A percentile compares a stretch with the other conserved stretches of the same genome.
phyloP scores from a whole-genome alignment of 2,329 filamentous ascomycete genomes.

The Clonostachys rhizophaga region DNA sequence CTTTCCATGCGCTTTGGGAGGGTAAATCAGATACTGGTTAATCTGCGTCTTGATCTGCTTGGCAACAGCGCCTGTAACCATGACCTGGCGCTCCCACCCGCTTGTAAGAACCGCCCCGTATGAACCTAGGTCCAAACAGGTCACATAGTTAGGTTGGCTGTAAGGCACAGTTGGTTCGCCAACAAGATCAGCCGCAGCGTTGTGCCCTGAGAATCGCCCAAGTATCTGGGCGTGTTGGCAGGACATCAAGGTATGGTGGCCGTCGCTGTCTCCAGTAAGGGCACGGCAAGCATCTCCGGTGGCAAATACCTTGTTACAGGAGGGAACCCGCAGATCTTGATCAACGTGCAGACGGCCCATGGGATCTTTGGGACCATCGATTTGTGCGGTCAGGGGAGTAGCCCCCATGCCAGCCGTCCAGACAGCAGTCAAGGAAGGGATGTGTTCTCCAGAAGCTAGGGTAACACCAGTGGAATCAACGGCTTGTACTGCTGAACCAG shows the following conservation, averaged over 20 bases:
- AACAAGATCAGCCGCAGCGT: constrained; percentile 25
- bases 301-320: constrained; percentile 14
- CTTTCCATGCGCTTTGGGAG: constrained; percentile 8
- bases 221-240: constrained; percentile 30
- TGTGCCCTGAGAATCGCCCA: constrained; percentile 24
- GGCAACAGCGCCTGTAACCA: constrained; percentile 14
- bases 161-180: constrained; percentile 13
- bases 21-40: constrained; percentile 26
- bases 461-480: constrained; percentile 12
- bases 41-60: constrained; percentile 25
- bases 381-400: constrained; percentile 20
- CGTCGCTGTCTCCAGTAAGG: constrained; percentile 9
- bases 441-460: constrained; percentile 19
- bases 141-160: constrained; percentile 19
- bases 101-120: constrained; percentile 17
- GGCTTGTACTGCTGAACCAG: constrained; percentile 14
- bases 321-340: constrained; percentile 15
- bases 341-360: constrained; percentile 20
- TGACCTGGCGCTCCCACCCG: constrained; percentile 23
- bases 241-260: constrained; percentile 24
- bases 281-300: constrained; percentile 25
- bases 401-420: constrained; percentile 30
- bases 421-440: constrained; percentile 21
- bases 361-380: constrained; percentile 17
- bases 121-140: constrained; percentile 27